Percentiles rank a stretch among this genome's conserved stretches.
Conservation (phyloP, 208 protist species). For the Tritrichomonas musculus region DNA sequence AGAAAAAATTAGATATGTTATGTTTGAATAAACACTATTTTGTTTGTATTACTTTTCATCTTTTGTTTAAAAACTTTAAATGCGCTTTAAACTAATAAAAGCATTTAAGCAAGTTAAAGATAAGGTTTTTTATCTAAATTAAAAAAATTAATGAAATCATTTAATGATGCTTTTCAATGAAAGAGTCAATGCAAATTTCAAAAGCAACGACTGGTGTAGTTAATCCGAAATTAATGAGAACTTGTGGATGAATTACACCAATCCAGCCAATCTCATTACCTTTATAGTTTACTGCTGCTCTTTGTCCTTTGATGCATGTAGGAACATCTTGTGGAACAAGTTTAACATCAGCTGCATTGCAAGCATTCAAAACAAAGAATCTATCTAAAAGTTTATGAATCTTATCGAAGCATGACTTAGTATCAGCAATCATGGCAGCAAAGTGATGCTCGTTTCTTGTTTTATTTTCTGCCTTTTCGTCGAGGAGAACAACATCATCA, state of each 20-base stretch:
- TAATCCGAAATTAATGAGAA: constrained; percentile 42
- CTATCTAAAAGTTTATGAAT: constrained; percentile 37
- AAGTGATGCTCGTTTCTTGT: constrained; percentile 32
- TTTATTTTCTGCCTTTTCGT: neutral
- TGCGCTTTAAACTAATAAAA: too few species aligned
- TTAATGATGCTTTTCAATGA: neutral
- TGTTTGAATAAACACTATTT: too few species aligned
- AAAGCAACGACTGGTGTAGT: constrained; percentile 39
- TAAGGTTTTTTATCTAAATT: too few species aligned
- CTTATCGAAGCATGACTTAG: constrained; percentile 22
- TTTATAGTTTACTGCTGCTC: neutral
- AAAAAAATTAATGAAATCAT: too few species aligned
- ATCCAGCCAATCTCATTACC: constrained; percentile 29
- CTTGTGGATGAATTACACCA: constrained; percentile 43
- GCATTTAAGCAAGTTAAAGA: too few species aligned
- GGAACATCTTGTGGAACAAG: neutral
- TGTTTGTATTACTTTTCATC: too few species aligned
- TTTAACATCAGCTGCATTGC: neutral
- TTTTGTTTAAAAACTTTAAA: too few species aligned
- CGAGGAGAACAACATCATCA: constrained; percentile 16
- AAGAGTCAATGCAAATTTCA: constrained; percentile 36
- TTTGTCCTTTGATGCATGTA: neutral
- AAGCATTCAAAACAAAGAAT: neutral
- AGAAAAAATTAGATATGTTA: too few species aligned
- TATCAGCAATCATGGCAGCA: neutral